Percentiles rank a stretch among this genome's conserved stretches.
Conservation (phyloP, 2,329 filamentous ascomycete genomes). For the Davidsoniella neocaledoniae region DNA sequence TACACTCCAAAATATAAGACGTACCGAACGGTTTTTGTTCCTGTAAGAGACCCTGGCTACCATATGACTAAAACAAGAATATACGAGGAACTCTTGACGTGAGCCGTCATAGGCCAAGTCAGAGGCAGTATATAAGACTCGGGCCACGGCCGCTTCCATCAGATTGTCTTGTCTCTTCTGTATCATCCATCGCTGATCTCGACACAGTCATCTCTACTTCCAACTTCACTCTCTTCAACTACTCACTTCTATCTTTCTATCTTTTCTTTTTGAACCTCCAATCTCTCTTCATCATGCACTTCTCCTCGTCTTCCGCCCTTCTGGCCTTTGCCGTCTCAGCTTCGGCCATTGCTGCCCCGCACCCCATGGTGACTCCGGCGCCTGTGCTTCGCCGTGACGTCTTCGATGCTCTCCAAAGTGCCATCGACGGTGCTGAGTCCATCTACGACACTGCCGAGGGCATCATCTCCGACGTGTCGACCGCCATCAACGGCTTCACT, state of each 20-base stretch:
- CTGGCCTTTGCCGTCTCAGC: conserved; percentile 11
- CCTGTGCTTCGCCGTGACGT: conserved; percentile 7
- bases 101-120: no score
- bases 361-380: conserved; percentile 12
- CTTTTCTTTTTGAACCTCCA: neutral
- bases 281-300: conserved; percentile 10
- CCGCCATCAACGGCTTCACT: neutral
- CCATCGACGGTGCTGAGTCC: conserved; percentile 6
- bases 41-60: no score
- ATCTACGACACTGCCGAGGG: neutral
- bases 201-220: neutral
- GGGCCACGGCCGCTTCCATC: no score
- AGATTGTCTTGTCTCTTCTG: no score
- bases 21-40: no score
- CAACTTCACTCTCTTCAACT: neutral
- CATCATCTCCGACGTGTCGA: neutral
- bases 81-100: no score
- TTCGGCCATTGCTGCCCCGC: conserved; percentile 11
- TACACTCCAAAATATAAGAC: no score
- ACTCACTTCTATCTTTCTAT: neutral
- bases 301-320: conserved; percentile 8
- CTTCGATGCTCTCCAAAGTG: conserved; percentile 9
- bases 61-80: no score
- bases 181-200: neutral
- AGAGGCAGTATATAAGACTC: no score